Conservation (phyloP, 768 basidiomycete genomes). For the Boletus vermiculosoides region DNA sequence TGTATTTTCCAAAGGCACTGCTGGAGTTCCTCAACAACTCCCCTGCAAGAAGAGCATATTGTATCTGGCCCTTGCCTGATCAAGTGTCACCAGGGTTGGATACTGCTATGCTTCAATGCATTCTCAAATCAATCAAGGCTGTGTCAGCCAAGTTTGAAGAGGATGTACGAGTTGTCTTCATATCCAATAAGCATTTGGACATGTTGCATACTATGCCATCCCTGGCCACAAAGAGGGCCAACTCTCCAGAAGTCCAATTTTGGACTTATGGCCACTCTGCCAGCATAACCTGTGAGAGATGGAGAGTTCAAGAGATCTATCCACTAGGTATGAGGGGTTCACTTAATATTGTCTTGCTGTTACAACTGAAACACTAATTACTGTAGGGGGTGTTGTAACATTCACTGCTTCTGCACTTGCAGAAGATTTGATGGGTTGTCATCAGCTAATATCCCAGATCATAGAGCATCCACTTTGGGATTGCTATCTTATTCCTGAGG, state of each 20-base stretch:
- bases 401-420: conserved; percentile 63
- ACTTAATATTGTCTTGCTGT: not conserved
- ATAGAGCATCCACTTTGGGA: conserved; percentile 65
- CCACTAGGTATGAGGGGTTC: conserved; percentile 51
- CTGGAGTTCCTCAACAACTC: conserved; percentile 44
- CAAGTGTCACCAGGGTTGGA: conserved; percentile 39
- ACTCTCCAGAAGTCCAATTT: conserved; percentile 51
- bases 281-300: conserved; percentile 46
- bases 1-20: conserved; percentile 49
- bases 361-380: not conserved
- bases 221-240: conserved; percentile 46
- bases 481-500: conserved; percentile 64
- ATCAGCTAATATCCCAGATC: conserved; percentile 49
- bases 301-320: conserved; percentile 68
- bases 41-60: conserved; percentile 40
- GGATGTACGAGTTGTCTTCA: conserved; percentile 55
- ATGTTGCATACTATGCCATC: conserved; percentile 49
- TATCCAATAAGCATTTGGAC: conserved; percentile 58
- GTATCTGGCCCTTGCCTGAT: conserved; percentile 44
- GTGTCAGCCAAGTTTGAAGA: conserved; percentile 36
- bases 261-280: conserved; percentile 68
- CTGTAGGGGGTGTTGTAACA: conserved; percentile 67
- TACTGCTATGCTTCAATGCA: conserved; percentile 39
- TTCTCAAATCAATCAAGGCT: conserved; percentile 47
- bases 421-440: conserved; percentile 49